phyloP scores from a whole-genome alignment of 331 rosid genomes.

The Acacia concinna region DNA sequence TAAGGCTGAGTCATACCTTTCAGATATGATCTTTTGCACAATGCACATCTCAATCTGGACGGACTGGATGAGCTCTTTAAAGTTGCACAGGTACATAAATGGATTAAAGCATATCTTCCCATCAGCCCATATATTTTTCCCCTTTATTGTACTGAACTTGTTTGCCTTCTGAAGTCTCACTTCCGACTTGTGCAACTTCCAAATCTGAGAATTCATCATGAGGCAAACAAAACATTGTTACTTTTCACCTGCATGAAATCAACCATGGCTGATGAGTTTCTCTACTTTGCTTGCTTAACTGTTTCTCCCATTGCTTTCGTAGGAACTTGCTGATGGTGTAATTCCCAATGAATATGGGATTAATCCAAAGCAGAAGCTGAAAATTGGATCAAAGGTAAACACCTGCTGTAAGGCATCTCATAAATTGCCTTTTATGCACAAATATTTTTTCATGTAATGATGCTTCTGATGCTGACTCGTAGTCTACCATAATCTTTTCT shows the following conservation, averaged over 20 bases:
- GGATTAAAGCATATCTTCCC: neutral
- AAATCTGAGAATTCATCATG: constrained; percentile 5
- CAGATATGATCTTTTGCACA: constrained; percentile 97
- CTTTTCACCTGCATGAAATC: constrained; percentile 2
- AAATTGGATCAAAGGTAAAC: constrained; percentile 92
- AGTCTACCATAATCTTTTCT: neutral
- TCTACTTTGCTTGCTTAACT: constrained; percentile 22
- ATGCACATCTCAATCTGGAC: constrained; percentile 88
- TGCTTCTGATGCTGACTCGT: neutral
- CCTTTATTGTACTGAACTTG: neutral
- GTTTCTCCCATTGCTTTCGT: constrained; percentile 32
- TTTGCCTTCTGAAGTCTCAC: constrained; percentile 5
- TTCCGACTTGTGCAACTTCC: neutral
- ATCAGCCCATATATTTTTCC: neutral
- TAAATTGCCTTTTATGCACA: constrained; percentile 13
- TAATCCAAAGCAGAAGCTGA: constrained; percentile 86
- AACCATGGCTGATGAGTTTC: constrained; percentile 9
- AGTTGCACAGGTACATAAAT: constrained; percentile 84
- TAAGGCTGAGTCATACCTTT: constrained; percentile 33
- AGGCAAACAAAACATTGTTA: constrained; percentile 21
- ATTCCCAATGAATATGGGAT: constrained; percentile 97
- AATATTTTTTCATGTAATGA: neutral
- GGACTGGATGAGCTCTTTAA: constrained; percentile 91
- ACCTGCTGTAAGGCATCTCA: constrained; percentile 13
- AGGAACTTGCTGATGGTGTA: constrained; percentile 98